Percentiles rank a stretch among this genome's conserved stretches.
phyloP scores from a whole-genome alignment of 164 flowering plant species.

The Stephania yunnanensis region DNA sequence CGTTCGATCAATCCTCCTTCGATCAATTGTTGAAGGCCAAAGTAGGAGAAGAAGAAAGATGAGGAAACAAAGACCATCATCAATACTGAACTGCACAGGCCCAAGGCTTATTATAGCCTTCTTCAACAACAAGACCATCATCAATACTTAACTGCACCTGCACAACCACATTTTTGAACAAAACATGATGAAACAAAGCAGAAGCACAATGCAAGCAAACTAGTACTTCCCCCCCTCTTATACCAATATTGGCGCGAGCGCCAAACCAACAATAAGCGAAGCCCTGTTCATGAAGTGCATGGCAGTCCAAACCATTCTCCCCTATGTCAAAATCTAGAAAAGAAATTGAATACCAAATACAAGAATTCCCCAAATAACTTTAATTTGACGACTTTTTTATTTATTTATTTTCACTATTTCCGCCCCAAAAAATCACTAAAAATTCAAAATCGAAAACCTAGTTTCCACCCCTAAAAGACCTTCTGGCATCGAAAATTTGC shows the following conservation, averaged over 20 bases:
- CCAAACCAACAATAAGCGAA: constrained; percentile 80
- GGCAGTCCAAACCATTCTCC: constrained; percentile 41
- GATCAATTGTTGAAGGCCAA: no score
- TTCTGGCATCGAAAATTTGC: no score
- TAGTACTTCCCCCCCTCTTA: constrained; percentile 59
- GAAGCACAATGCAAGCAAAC: constrained; percentile 45
- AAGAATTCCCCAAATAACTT: neutral
- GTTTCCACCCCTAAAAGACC: no score
- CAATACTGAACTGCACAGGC: constrained; percentile 47
- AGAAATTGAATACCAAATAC: neutral
- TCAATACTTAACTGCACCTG: constrained; percentile 51
- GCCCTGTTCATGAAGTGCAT: constrained; percentile 42
- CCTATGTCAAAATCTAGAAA: constrained; percentile 51
- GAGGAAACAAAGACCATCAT: neutral
- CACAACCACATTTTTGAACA: constrained; percentile 59
- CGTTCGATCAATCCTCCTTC: no score
- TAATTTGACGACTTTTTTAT: neutral
- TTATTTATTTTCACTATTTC: no score
- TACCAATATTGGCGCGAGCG: constrained; percentile 52
- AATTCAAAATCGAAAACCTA: no score
- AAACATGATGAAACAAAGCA: constrained; percentile 56
- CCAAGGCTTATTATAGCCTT: constrained; percentile 55
- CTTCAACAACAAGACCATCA: constrained; percentile 52
- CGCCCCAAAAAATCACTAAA: no score
- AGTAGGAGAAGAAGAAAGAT: no score